A percentile compares a stretch with the other conserved stretches of the same genome.
These are phyloP conservation scores for Parathielavia appendiculata DNA, from an alignment of 495 filamentous ascomycete species.

Conservation along the genomic window DNA sequence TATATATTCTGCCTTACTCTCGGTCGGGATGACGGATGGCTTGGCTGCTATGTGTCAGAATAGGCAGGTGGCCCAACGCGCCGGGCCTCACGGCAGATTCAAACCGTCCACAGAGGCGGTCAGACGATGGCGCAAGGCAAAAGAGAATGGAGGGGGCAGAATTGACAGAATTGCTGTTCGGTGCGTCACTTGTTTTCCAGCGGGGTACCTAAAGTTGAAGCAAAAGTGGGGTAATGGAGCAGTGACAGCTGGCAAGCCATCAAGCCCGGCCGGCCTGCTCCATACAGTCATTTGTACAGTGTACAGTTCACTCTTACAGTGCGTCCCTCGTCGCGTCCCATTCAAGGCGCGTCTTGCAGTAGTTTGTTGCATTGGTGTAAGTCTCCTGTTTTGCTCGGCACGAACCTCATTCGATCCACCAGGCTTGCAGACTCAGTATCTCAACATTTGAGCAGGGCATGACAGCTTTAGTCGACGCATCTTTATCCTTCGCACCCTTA, in stretches of 20 bases:
- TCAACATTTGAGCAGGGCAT: not conserved
- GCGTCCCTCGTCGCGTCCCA: slow-evolving; percentile 13
- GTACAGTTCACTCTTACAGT: not conserved
- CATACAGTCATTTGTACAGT: slow-evolving; percentile 1
- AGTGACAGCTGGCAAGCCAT: not conserved
- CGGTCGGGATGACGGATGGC: no score
- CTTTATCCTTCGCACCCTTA: no score
- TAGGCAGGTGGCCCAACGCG: not conserved
- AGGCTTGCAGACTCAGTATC: not conserved
- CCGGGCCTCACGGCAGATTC: no score
- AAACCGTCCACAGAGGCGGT: no score
- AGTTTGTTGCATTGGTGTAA: not conserved
- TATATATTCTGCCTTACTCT: no score
- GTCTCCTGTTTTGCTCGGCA: slow-evolving; percentile 6
- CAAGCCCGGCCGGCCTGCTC: not conserved
- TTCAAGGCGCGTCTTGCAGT: slow-evolving; percentile 18
- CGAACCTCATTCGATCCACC: not conserved
- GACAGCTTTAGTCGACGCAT: not conserved
- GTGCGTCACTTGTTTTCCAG: no score
- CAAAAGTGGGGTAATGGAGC: no score
- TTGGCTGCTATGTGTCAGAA: not conserved
- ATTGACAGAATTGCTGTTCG: no score
- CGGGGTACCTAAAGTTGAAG: no score
- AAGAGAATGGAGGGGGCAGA: no score
- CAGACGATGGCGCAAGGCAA: no score